These are phyloP conservation scores for Psilocybe azurescens DNA, from an alignment of 768 basidiomycete species.

Conservation along the genomic window DNA sequence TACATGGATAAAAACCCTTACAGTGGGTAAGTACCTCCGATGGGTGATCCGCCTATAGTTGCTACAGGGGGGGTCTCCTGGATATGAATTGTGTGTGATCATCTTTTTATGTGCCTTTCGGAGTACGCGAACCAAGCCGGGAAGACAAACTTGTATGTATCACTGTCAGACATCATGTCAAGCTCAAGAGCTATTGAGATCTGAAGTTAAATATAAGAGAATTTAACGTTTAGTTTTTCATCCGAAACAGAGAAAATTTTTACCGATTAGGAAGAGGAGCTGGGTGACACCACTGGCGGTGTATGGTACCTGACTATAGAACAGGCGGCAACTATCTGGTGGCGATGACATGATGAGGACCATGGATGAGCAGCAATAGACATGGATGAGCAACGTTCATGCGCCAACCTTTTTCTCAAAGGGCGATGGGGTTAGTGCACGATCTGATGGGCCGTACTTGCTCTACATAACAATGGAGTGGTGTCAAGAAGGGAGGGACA, in stretches of 20 bases:
- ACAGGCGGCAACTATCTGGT: not conserved
- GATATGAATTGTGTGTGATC: not conserved
- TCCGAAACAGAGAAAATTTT: conserved; percentile 1
- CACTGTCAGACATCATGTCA: not conserved
- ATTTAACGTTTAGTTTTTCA: conserved; percentile 1
- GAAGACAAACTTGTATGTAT: not conserved
- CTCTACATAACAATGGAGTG: not conserved
- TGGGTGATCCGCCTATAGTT: not conserved
- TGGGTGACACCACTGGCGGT: not conserved
- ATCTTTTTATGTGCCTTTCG: not conserved
- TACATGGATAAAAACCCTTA: not conserved
- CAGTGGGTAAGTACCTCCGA: not conserved
- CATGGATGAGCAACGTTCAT: not conserved
- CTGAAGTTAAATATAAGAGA: conserved; percentile 4
- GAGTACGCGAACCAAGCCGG: not conserved
- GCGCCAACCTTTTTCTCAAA: not conserved
- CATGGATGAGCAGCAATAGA: not conserved
- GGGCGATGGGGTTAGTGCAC: not conserved
- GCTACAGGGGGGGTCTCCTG: not conserved
- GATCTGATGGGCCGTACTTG: not conserved
- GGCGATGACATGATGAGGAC: not conserved
- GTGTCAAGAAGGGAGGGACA: not conserved
- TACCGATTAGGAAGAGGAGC: not conserved
- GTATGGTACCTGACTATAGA: not conserved
- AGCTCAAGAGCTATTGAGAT: not conserved